Evolutionary conservation across 2,329 filamentous ascomycete genomes (phyloP), one percentile per base, ranked within the genome.

Genomic region (Clarireedia monteithiana): DNA sequence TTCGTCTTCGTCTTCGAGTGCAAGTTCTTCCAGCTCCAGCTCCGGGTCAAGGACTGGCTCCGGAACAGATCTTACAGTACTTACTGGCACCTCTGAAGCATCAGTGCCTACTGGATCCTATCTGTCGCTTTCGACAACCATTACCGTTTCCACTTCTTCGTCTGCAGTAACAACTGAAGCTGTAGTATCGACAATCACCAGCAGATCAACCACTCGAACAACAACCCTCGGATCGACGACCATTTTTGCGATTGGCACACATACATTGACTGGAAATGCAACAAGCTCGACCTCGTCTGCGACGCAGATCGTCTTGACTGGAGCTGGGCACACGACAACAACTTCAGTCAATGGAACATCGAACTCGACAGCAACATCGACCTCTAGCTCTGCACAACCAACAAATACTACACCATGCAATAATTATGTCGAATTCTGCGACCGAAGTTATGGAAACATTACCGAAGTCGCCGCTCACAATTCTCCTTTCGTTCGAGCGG

Each of bases 331-430:
- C n/a, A 63, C 62, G 6, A 58, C 51, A n/a, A 56, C 64, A 3
- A 68, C 67, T 30, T 67, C 72, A 2, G 64, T 77, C 24, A 77
- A 77, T 30, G 75, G 76, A 42, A 79, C 78, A 53, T 70, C 70
- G 7, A 77, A 76, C 38, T 72, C 75, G 2, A 78, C 77, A 2
- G 56, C 72, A 15, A 77, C 74, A 39, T 69, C 70, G 39, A 75
- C 77, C 12, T 69, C 73, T 10, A 72, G 72, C 26, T 62, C 72
- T 26, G 68, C 71, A 68, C 3, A 60, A 50, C 77, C 84, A 1
- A 81, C 79, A 47, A 92, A 91, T 70, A 91, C 87, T 0, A 83
- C 83, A 58, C 84, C 88, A 4, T 95, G 89, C 76, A 95, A 95
- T 71, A 83, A 84, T 69, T 83, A 88, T 63, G 72, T 85, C 24